A percentile compares a stretch with the other conserved stretches of the same genome.
phyloP scores from a whole-genome alignment of 306 rosid genomes.

The Lablab purpureus region DNA sequence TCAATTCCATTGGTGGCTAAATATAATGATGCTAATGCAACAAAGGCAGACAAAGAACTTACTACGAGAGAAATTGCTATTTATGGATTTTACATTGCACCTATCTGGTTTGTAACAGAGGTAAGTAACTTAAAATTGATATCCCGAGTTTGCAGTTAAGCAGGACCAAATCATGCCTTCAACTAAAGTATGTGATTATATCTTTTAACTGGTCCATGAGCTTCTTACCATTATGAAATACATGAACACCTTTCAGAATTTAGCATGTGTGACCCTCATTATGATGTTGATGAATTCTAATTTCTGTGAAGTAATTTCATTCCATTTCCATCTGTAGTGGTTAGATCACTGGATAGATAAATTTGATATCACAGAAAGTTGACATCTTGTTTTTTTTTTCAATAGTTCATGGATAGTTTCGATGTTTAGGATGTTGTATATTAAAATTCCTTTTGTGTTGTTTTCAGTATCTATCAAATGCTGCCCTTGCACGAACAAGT shows the following conservation, averaged over 20 bases:
- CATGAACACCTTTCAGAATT: slow-evolving; percentile 2
- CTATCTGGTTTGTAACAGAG: slow-evolving; percentile 96
- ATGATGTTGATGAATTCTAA: slow-evolving; percentile 1
- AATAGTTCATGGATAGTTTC: background rate
- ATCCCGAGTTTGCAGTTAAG: slow-evolving; percentile 10
- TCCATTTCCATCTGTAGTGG: slow-evolving; percentile 14
- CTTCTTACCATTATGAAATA: background rate
- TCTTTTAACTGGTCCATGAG: background rate
- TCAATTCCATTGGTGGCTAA: slow-evolving; percentile 69
- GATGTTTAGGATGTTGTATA: slow-evolving; percentile 25
- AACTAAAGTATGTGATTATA: slow-evolving; percentile 22
- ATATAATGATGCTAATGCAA: slow-evolving; percentile 56
- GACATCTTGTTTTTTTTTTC: background rate
- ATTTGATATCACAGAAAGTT: slow-evolving; percentile 1
- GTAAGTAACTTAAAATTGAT: slow-evolving; percentile 55
- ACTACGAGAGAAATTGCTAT: slow-evolving; percentile 75
- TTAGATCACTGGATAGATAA: background rate
- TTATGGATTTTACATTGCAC: slow-evolving; percentile 93
- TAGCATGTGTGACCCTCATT: slow-evolving; percentile 3
- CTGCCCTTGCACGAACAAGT: slow-evolving; percentile 98
- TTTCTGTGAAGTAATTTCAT: background rate
- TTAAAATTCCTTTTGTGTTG: background rate
- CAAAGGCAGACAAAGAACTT: slow-evolving; percentile 60
- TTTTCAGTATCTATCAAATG: slow-evolving; percentile 95
- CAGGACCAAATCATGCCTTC: slow-evolving; percentile 32